Conservation (phyloP, 2,329 filamentous ascomycete genomes). For the Ophiostoma tasmaniense region DNA sequence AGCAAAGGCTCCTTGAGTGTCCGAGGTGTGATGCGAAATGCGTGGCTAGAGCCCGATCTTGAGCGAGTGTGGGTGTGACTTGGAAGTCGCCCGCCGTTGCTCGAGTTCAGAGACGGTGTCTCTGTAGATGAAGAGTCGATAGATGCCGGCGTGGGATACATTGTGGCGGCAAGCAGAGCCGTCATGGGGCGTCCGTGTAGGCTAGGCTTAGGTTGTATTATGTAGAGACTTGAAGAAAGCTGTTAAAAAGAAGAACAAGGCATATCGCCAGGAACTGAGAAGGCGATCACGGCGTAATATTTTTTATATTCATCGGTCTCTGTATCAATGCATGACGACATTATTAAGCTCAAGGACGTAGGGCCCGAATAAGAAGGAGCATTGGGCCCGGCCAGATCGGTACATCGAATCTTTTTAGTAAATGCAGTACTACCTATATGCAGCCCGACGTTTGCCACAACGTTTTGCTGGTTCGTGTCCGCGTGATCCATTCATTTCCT, state of each 20-base stretch:
- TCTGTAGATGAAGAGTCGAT: not conserved
- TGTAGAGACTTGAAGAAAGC: not conserved
- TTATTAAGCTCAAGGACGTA: not conserved
- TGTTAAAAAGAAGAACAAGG: not conserved
- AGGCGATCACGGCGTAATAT: not conserved
- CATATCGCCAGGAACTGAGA: not conserved
- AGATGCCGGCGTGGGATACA: not conserved
- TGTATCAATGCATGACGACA: not conserved
- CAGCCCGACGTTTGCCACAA: not conserved
- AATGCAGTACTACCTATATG: not conserved
- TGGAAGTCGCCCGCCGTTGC: not conserved
- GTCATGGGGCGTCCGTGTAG: not conserved
- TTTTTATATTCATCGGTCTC: not conserved
- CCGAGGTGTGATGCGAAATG: not conserved
- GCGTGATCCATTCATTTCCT: not conserved
- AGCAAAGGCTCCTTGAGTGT: slow-evolving; percentile 31
- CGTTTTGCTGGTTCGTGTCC: not conserved
- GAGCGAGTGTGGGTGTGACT: not conserved
- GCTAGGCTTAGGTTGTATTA: not conserved
- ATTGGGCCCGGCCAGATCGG: not conserved
- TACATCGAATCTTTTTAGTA: not conserved
- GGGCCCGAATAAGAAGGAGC: not conserved
- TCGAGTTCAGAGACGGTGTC: not conserved
- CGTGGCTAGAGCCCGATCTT: not conserved
- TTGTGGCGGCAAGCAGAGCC: not conserved